Base-by-base conservation (phyloP, 2,329 filamentous ascomycete genomes). In the Xylariaceae sp. region DNA sequence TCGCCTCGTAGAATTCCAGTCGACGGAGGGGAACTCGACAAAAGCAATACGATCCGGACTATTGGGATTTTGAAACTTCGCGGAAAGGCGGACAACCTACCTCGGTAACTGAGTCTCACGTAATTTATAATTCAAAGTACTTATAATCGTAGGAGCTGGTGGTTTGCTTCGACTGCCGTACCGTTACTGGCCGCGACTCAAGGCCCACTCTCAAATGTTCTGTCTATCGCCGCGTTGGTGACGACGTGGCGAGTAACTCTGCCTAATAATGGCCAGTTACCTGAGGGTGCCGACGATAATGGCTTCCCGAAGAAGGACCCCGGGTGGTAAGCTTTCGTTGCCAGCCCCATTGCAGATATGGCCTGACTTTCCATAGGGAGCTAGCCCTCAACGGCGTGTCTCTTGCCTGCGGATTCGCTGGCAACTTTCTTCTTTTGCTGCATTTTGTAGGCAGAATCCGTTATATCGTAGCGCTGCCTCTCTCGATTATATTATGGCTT, bases 81-180 rank as follows among this genome's bases (percentile, higher is more conserved):
- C 21, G 46, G 46, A 8, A 40, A 40, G 36, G 20, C 33, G 23
- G 46, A 49, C 24, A 35, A 49, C 20, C 27, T 49, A 11, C 46
- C 49, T n/a, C n/a, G n/a, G n/a, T n/a, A n/a, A n/a, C n/a, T n/a
- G n/a, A n/a, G n/a, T n/a, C n/a, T n/a, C n/a, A n/a, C n/a, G n/a
- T n/a, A n/a, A n/a, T n/a, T n/a, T n/a, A n/a, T n/a, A n/a, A n/a
- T n/a, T n/a, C n/a, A n/a, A 41, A 11, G 16, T 26, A 41, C 37
- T 41, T 26, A 41, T 16, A 15, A 11, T 39, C 16, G n/a, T 18
- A 53, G 50, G 35, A 47, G 30, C 23, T 53, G 50, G 50, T 53
- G 50, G 50, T 53, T 53, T 36, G 50, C 43, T 8, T 48, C 43
- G 23, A 53, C 43, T 2, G 50, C 50, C n/a, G 50, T 53, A 13